A percentile compares a stretch with the other conserved stretches of the same genome.
Conservation (phyloP, 2,329 filamentous ascomycete species). For the Hymenoscyphus fraxineus region DNA sequence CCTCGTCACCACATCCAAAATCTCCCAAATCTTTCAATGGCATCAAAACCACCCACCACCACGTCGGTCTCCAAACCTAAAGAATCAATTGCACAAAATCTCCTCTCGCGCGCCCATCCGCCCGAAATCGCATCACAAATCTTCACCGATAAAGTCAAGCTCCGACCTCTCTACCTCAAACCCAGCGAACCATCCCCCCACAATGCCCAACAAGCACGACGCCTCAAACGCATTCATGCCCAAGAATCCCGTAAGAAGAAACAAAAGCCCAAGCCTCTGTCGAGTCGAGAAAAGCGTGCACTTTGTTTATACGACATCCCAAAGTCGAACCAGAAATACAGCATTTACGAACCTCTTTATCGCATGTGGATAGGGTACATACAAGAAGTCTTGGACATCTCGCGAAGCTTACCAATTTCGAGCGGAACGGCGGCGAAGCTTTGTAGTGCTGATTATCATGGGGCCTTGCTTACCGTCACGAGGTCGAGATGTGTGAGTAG, state of each 20-base stretch:
- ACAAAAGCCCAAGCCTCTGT: slow-evolving; percentile 63
- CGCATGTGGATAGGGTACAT: slow-evolving; percentile 81
- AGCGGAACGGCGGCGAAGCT: slow-evolving; percentile 64
- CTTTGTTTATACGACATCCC: slow-evolving; percentile 74
- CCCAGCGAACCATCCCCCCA: slow-evolving; percentile 63
- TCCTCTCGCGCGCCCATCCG: slow-evolving; percentile 76
- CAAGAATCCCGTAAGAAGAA: slow-evolving; percentile 42
- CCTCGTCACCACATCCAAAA: background rate
- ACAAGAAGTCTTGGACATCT: slow-evolving; percentile 68
- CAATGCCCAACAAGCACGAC: slow-evolving; percentile 53
- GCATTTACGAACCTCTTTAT: slow-evolving; percentile 73
- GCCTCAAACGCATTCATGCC: slow-evolving; percentile 32
- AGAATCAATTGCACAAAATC: slow-evolving; percentile 47
- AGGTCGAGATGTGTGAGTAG: slow-evolving; percentile 75
- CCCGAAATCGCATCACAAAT: slow-evolving; percentile 67
- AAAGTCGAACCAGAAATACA: slow-evolving; percentile 64
- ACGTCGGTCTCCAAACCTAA: background rate
- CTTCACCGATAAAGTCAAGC: slow-evolving; percentile 77
- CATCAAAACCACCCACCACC: slow-evolving; percentile 10
- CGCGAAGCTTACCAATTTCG: slow-evolving; percentile 25
- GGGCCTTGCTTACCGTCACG: slow-evolving; percentile 77
- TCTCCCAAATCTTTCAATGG: slow-evolving; percentile 6
- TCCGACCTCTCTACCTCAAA: slow-evolving; percentile 75
- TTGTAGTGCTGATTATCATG: slow-evolving; percentile 85
- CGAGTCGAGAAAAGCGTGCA: slow-evolving; percentile 70